Conservation (phyloP, 306 rosid genomes). For the Fagus sylvatica region DNA sequence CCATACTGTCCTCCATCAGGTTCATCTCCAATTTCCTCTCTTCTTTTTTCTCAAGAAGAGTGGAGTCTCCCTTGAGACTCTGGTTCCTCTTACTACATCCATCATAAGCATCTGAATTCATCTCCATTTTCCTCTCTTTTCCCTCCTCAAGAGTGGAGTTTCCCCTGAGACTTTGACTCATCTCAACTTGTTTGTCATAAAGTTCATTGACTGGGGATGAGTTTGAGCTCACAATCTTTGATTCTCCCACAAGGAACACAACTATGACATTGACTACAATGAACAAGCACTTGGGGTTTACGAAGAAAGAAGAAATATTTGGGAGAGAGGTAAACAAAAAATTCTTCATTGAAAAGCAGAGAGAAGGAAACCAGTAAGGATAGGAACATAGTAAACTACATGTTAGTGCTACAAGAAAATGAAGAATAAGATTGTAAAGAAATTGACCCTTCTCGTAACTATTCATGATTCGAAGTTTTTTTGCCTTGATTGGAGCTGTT, state of each 20-base stretch:
- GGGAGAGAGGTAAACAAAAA: conserved; percentile 25
- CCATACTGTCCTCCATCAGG: not conserved
- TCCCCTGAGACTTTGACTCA: conserved; percentile 22
- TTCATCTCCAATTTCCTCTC: not conserved
- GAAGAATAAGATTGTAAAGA: conserved; percentile 26
- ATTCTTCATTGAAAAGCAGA: conserved; percentile 16
- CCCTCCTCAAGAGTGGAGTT: not conserved
- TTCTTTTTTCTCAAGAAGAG: conserved; percentile 19
- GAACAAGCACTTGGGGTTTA: conserved; percentile 40
- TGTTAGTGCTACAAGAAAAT: conserved; percentile 29
- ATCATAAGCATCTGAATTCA: not conserved
- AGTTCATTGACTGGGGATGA: conserved; percentile 14
- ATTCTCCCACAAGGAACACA: conserved; percentile 44
- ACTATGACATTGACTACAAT: conserved; percentile 44
- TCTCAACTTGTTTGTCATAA: conserved; percentile 29
- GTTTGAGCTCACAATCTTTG: conserved; percentile 21
- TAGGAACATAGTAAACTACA: conserved; percentile 35
- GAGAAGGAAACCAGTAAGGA: conserved; percentile 32
- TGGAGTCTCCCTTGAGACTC: conserved; percentile 3
- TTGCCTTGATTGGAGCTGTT: conserved; percentile 28
- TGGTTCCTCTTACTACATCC: conserved; percentile 20
- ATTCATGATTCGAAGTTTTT: conserved; percentile 32
- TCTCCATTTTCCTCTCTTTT: not conserved
- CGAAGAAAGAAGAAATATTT: conserved; percentile 24
- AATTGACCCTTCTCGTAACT: conserved; percentile 20